phyloP scores from a whole-genome alignment of 1,284 basidiomycete genomes.

The Malassezia globosa region DNA sequence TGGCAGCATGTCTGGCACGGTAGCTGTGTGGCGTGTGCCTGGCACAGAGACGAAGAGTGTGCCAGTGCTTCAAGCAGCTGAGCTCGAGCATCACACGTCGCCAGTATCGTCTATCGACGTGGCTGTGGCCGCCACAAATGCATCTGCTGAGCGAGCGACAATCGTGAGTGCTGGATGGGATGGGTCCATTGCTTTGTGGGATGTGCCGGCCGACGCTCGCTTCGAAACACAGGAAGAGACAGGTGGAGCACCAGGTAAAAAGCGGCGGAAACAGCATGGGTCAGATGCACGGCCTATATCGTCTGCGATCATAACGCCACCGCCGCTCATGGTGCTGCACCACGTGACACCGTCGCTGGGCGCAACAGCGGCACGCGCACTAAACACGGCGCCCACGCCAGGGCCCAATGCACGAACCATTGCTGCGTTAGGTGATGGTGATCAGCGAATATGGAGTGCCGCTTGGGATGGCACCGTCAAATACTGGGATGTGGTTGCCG shows the following conservation, averaged over 20 bases:
- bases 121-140: neutral
- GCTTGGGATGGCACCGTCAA: slow-evolving; percentile 39
- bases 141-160: slow-evolving; percentile 1
- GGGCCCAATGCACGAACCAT: slow-evolving; percentile 21
- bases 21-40: slow-evolving; percentile 32
- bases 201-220: slow-evolving; percentile 16
- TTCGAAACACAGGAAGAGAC: neutral
- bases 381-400: slow-evolving; percentile 16
- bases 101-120: slow-evolving; percentile 25
- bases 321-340: slow-evolving; percentile 10
- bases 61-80: slow-evolving; percentile 17
- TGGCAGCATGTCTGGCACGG: slow-evolving; percentile 69
- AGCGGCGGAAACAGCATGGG: slow-evolving; percentile 17
- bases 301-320: neutral
- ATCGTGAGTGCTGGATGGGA: slow-evolving; percentile 37
- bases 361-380: slow-evolving; percentile 9
- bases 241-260: slow-evolving; percentile 10
- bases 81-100: slow-evolving; percentile 22
- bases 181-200: slow-evolving; percentile 36
- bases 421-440: slow-evolving; percentile 9
- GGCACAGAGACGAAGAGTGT: neutral
- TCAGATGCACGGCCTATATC: neutral
- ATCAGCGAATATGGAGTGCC: slow-evolving; percentile 22
- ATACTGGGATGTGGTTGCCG: slow-evolving; percentile 32
- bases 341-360: slow-evolving; percentile 11